Percentiles rank a stretch among this genome's conserved stretches.
phyloP scores from a whole-genome alignment of 768 basidiomycete species.

The Thelephora ganbajun region DNA sequence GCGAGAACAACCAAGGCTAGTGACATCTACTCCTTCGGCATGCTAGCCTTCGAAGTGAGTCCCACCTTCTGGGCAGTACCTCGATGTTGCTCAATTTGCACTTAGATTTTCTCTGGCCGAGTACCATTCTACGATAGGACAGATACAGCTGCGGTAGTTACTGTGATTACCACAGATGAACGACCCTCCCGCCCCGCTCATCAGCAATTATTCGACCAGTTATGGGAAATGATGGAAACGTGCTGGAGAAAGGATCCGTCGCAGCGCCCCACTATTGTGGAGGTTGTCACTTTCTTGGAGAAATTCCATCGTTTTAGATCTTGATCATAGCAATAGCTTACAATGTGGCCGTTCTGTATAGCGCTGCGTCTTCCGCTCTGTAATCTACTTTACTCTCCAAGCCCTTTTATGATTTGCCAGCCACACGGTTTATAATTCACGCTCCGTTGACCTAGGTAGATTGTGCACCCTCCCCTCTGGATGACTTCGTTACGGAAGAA shows the following conservation, averaged over 20 bases:
- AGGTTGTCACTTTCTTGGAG: neutral
- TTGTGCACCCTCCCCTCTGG: too few species aligned
- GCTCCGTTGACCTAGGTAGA: too few species aligned
- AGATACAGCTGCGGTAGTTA: neutral
- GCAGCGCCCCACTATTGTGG: neutral
- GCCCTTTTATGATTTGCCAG: too few species aligned
- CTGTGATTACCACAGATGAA: neutral
- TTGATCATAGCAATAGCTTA: too few species aligned
- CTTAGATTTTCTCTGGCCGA: neutral
- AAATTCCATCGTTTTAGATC: too few species aligned
- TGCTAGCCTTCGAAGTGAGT: neutral
- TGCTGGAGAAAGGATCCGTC: neutral
- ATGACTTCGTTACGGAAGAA: too few species aligned
- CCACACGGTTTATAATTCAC: too few species aligned
- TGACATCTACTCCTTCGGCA: neutral
- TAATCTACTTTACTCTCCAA: too few species aligned
- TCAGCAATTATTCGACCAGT: neutral
- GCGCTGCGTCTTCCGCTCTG: too few species aligned
- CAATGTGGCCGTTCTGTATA: too few species aligned
- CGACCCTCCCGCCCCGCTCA: neutral
- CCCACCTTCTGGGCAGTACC: neutral
- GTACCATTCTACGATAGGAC: neutral
- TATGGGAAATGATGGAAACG: neutral
- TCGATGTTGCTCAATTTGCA: neutral
- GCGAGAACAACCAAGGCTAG: neutral